phyloP scores from a whole-genome alignment of 1,139 yeast species.

The Candida sp. region DNA sequence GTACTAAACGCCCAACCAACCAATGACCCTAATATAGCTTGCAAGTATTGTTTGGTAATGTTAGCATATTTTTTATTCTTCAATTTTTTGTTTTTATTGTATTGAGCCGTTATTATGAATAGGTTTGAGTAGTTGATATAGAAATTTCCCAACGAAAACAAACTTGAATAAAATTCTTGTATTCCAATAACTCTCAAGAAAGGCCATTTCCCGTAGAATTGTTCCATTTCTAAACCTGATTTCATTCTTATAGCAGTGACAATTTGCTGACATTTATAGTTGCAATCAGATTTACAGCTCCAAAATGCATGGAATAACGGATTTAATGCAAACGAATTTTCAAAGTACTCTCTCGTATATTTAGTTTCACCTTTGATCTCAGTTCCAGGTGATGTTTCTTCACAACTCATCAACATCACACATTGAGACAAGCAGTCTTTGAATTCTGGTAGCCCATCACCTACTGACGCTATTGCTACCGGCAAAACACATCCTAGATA shows the following conservation, averaged over 20 bases:
- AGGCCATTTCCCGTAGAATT: conserved; percentile 49
- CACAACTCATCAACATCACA: conserved; percentile 1
- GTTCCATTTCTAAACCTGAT: conserved; percentile 26
- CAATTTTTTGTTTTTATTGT: conserved; percentile 14
- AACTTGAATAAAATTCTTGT: conserved; percentile 34
- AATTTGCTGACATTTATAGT: conserved; percentile 40
- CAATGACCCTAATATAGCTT: conserved; percentile 25
- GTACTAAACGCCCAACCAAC: conserved; percentile 40
- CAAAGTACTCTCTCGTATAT: conserved; percentile 13
- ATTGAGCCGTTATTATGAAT: conserved; percentile 23
- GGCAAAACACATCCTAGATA: background rate
- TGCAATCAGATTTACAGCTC: conserved; percentile 40
- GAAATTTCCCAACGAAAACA: conserved; percentile 39
- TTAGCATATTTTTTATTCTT: conserved; percentile 10
- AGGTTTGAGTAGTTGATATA: conserved; percentile 31
- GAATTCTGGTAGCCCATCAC: conserved; percentile 28
- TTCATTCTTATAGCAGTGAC: conserved; percentile 22
- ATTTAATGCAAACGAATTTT: conserved; percentile 9
- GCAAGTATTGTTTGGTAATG: conserved; percentile 32
- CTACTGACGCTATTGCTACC: conserved; percentile 17
- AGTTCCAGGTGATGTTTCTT: background rate
- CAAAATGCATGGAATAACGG: conserved; percentile 21
- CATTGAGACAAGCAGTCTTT: conserved; percentile 18
- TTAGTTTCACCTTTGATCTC: conserved; percentile 1
- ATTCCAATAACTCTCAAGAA: conserved; percentile 34